phyloP scores from a whole-genome alignment of 805 yeast genomes.

The Suhomyces kilbournensis region DNA sequence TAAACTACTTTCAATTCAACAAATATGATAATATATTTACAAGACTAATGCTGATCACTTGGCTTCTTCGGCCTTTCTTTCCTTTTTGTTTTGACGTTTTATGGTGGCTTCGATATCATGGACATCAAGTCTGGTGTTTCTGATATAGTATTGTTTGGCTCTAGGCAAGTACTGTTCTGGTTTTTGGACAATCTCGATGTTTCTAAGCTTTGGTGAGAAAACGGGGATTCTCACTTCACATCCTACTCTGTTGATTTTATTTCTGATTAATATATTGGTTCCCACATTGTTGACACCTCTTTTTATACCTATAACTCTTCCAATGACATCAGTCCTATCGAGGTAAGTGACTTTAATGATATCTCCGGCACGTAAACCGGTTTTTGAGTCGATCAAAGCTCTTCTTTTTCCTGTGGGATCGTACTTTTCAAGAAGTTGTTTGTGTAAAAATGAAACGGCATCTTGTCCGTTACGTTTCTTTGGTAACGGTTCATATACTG shows the following conservation, averaged over 20 bases:
- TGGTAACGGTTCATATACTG: slow-evolving; percentile 52
- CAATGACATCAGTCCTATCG: slow-evolving; percentile 67
- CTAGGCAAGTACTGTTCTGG: slow-evolving; percentile 69
- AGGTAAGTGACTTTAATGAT: slow-evolving; percentile 70
- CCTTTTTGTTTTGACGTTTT: slow-evolving; percentile 19
- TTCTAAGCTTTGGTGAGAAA: slow-evolving; percentile 72
- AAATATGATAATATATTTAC: slow-evolving; percentile 2
- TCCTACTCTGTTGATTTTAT: slow-evolving; percentile 77
- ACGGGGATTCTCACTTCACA: slow-evolving; percentile 81
- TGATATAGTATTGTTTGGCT: slow-evolving; percentile 86
- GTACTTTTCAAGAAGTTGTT: slow-evolving; percentile 52
- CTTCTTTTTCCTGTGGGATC: slow-evolving; percentile 75
- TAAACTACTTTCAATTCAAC: slow-evolving; percentile 11
- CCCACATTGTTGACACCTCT: slow-evolving; percentile 60
- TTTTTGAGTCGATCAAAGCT: slow-evolving; percentile 46
- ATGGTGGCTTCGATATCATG: slow-evolving; percentile 56
- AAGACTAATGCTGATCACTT: slow-evolving; percentile 1
- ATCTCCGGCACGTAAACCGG: slow-evolving; percentile 74
- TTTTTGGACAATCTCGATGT: slow-evolving; percentile 74
- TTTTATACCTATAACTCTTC: slow-evolving; percentile 75
- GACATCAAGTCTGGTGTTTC: slow-evolving; percentile 74
- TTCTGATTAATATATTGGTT: slow-evolving; percentile 76
- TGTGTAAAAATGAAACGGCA: slow-evolving; percentile 44
- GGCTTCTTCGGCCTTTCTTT: slow-evolving; percentile 7
- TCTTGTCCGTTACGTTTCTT: slow-evolving; percentile 45